Percentiles rank a stretch among this genome's conserved stretches.
Evolutionary conservation across 2,329 filamentous ascomycete species (phyloP).

Genomic region (Bimuria novae-zelandiae): DNA sequence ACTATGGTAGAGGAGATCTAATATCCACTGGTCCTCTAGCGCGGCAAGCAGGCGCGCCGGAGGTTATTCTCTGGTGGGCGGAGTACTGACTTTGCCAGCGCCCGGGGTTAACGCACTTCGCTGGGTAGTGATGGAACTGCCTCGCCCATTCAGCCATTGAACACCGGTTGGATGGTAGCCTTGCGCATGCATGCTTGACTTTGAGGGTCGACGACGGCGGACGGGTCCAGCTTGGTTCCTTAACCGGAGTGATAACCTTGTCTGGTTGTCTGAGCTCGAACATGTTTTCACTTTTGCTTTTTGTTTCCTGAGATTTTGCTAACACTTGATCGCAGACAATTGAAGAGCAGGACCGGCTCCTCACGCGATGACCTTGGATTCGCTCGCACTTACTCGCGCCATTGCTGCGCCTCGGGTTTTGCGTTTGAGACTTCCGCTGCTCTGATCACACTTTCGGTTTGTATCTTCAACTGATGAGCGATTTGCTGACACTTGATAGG

Average conservation of each 20-base stretch:
- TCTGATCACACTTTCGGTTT: too few relatives aligned
- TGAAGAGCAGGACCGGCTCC: too few relatives aligned
- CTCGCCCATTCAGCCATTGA: not conserved
- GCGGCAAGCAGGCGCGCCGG: not conserved
- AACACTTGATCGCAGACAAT: too few relatives aligned
- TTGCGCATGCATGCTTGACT: not conserved
- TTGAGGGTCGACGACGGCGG: not conserved
- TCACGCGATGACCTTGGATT: too few relatives aligned
- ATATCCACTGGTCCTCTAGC: not conserved
- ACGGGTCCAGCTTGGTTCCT: not conserved
- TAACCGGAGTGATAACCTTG: not conserved
- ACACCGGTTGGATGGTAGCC: not conserved
- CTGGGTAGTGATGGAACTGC: not conserved
- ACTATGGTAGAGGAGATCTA: too few relatives aligned
- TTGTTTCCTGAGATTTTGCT: not conserved
- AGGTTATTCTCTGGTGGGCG: not conserved
- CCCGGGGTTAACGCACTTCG: not conserved
- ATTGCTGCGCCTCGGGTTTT: too few relatives aligned
- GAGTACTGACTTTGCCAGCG: too few relatives aligned
- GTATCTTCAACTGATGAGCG: too few relatives aligned
- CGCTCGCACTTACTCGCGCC: too few relatives aligned
- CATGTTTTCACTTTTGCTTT: not conserved
- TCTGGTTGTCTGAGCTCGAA: slow-evolving; percentile 4
- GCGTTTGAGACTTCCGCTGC: too few relatives aligned
- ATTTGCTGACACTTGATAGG: not conserved